phyloP scores from a whole-genome alignment of 2,329 filamentous ascomycete species.

The Colletotrichum tamarilloi region DNA sequence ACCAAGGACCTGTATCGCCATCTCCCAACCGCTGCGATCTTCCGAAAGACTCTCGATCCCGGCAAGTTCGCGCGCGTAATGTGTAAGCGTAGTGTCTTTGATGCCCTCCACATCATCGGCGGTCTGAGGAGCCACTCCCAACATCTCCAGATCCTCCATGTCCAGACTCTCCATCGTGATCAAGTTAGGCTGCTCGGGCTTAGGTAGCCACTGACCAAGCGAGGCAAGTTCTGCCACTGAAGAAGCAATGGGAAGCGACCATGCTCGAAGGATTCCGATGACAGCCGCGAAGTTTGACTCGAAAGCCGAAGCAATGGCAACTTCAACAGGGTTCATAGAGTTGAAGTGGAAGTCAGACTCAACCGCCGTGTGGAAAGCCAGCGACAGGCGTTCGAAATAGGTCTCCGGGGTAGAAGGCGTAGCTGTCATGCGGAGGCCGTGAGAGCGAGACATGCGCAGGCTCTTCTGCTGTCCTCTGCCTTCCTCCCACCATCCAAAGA shows the following conservation, averaged over 20 bases:
- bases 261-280: constrained; percentile 78
- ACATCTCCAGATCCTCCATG: constrained; percentile 84
- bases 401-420: constrained; percentile 68
- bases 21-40: constrained; percentile 83
- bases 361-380: constrained; percentile 76
- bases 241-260: constrained; percentile 83
- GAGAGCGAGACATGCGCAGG: constrained; percentile 53
- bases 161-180: constrained; percentile 76
- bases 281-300: constrained; percentile 85
- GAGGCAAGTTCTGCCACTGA: constrained; percentile 86
- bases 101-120: constrained; percentile 72
- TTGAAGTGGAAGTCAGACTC: constrained; percentile 82
- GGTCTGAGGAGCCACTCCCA: constrained; percentile 73
- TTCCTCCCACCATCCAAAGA: constrained; percentile 95
- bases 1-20: constrained; percentile 85
- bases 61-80: constrained; percentile 78
- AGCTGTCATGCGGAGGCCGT: constrained; percentile 45
- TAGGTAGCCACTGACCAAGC: constrained; percentile 84
- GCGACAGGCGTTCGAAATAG: constrained; percentile 79
- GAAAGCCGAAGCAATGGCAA: constrained; percentile 83
- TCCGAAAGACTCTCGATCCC: constrained; percentile 62
- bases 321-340: constrained; percentile 78
- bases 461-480: constrained; percentile 63
- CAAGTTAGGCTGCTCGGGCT: constrained; percentile 63
- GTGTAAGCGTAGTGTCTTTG: constrained; percentile 82